phyloP scores from a whole-genome alignment of 129 eudicot species.

The Helichrysum umbraculigerum region DNA sequence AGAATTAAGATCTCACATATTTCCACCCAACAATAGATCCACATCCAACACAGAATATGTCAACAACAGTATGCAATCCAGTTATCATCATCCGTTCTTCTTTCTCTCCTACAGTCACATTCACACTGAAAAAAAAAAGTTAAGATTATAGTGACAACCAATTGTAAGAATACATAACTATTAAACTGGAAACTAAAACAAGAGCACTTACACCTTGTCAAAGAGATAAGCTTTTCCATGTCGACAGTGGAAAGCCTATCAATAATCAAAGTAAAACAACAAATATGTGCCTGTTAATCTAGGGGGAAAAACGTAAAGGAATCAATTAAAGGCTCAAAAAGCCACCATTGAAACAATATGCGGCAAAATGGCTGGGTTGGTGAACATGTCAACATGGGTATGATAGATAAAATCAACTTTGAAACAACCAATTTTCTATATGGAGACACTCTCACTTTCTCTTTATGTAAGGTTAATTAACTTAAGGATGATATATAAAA shows the following conservation, averaged over 20 bases:
- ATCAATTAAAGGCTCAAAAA: conserved; percentile 11
- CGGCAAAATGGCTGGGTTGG: background rate
- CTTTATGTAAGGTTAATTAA: background rate
- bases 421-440: background rate
- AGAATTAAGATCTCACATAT: conserved; percentile 52
- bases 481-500: background rate
- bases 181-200: background rate
- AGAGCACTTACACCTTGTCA: conserved; percentile 56
- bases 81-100: conserved; percentile 90
- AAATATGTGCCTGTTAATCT: background rate
- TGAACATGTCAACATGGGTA: background rate
- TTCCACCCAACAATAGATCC: conserved; percentile 88
- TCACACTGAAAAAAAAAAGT: conserved; percentile 48
- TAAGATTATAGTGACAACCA: conserved; percentile 3
- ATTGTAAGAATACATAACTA: background rate
- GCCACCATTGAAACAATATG: background rate
- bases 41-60: conserved; percentile 83
- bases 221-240: conserved; percentile 51
- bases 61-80: conserved; percentile 80
- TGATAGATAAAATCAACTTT: background rate
- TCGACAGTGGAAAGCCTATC: conserved; percentile 71
- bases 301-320: background rate
- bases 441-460: background rate
- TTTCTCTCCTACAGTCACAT: conserved; percentile 69
- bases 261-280: conserved; percentile 1